These are phyloP conservation scores for Curvularia eragrostidis DNA, from an alignment of 2,329 filamentous ascomycete species.

Conservation along the genomic window DNA sequence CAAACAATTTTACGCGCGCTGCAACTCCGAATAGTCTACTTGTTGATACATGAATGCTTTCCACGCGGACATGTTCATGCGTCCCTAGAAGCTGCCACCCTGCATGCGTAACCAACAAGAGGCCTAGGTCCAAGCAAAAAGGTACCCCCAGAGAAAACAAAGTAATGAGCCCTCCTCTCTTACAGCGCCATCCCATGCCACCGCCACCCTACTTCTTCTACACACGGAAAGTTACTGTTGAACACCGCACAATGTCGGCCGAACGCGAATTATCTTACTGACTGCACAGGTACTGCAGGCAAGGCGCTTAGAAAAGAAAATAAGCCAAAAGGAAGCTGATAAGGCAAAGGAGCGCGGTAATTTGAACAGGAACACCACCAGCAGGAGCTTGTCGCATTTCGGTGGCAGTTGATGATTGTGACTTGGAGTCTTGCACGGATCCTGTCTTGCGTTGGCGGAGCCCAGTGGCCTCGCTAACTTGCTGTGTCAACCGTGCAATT, in stretches of 20 bases:
- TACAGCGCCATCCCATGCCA: conserved; percentile 7
- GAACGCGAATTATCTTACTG: conserved; percentile 18
- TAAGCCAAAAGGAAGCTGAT: conserved; percentile 93
- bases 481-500: conserved; percentile 71
- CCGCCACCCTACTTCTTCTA: conserved; percentile 13
- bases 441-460: conserved; percentile 80
- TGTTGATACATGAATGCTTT: conserved; percentile 42
- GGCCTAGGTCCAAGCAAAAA: conserved; percentile 23
- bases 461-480: conserved; percentile 62
- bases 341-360: conserved; percentile 83
- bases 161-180: conserved; percentile 20
- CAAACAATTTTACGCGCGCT: conserved; percentile 16
- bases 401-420: conserved; percentile 57
- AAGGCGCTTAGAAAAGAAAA: conserved; percentile 80
- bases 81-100: conserved; percentile 23
- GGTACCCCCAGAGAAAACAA: conserved; percentile 32
- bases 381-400: conserved; percentile 59
- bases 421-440: conserved; percentile 60
- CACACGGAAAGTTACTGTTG: conserved; percentile 19
- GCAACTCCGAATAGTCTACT: conserved; percentile 33
- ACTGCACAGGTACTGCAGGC: conserved; percentile 28
- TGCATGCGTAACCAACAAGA: conserved; percentile 36
- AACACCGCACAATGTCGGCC: conserved; percentile 24
- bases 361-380: conserved; percentile 85
- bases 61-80: conserved; percentile 21